Evolutionary conservation across 1,284 basidiomycete species (phyloP).

Genomic region (Ganoderma meredithae): DNA sequence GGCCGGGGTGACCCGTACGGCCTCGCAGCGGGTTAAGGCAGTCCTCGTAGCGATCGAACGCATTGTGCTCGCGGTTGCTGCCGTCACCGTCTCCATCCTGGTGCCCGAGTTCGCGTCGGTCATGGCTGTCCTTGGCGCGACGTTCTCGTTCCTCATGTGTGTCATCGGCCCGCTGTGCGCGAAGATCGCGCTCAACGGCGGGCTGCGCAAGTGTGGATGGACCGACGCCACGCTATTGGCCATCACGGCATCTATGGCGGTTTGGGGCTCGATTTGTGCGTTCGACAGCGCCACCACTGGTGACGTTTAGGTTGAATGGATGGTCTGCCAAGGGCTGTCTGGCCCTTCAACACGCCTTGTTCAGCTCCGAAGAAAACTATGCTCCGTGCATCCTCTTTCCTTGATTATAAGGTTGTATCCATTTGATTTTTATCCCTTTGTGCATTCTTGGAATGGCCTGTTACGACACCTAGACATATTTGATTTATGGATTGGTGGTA

Average conservation of each 20-base stretch:
- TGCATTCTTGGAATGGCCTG: slow-evolving; percentile 1
- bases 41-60: slow-evolving; percentile 65
- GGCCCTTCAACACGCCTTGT: background rate
- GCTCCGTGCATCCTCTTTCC: background rate
- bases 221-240: slow-evolving; percentile 67
- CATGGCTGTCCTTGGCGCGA: slow-evolving; percentile 92
- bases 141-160: slow-evolving; percentile 86
- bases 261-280: slow-evolving; percentile 81
- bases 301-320: slow-evolving; percentile 13
- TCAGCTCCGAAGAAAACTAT: background rate
- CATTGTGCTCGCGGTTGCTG: slow-evolving; percentile 61
- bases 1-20: slow-evolving; percentile 15
- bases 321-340: background rate
- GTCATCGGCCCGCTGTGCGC: slow-evolving; percentile 81
- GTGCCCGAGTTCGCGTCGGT: slow-evolving; percentile 88
- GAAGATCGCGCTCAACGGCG: slow-evolving; percentile 61
- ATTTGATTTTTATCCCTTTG: background rate
- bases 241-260: slow-evolving; percentile 69
- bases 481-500: background rate
- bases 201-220: slow-evolving; percentile 47
- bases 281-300: slow-evolving; percentile 47
- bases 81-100: slow-evolving; percentile 77
- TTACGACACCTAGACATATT: background rate
- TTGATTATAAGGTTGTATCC: background rate
- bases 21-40: slow-evolving; percentile 46